These are phyloP conservation scores for Phaeodactylum tricornutum DNA, from an alignment of 108 stramenopile genomes.

Conservation along the genomic window DNA sequence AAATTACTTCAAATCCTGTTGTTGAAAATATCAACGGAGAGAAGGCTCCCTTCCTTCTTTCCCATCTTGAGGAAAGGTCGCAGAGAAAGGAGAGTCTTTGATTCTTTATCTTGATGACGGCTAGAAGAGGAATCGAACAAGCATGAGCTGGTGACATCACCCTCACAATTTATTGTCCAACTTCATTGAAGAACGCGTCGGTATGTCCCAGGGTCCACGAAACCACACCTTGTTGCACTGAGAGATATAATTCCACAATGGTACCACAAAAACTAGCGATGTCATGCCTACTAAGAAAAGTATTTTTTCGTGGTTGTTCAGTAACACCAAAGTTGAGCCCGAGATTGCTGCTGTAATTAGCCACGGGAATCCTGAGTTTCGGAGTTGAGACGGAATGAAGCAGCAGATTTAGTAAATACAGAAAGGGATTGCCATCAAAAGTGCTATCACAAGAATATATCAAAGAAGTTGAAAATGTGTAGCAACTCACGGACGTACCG, in stretches of 20 bases:
- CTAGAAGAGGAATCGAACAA: no score
- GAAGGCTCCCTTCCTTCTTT: background rate
- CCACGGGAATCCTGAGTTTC: slow-evolving; percentile 6
- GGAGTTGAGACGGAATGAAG: slow-evolving; percentile 10
- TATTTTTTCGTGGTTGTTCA: no score
- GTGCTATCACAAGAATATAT: slow-evolving; percentile 1
- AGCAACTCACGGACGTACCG: slow-evolving; percentile 9
- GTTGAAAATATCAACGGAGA: no score
- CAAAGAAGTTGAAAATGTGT: background rate
- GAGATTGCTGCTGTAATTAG: no score
- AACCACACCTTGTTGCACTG: slow-evolving; percentile 36
- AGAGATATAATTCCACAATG: slow-evolving; percentile 28
- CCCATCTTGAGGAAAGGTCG: background rate
- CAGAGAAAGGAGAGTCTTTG: background rate
- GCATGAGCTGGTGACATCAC: no score
- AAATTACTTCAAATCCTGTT: no score
- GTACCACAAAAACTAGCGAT: slow-evolving; percentile 26
- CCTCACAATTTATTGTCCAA: background rate
- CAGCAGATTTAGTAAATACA: slow-evolving; percentile 5
- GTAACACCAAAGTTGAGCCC: no score
- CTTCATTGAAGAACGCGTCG: no score
- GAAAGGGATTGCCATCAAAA: slow-evolving; percentile 4
- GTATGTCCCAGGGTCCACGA: slow-evolving; percentile 54
- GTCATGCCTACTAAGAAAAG: no score
- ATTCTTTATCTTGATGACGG: no score